Evolutionary conservation across 1,284 basidiomycete genomes (phyloP).

Genomic region (Trametes pubescens): DNA sequence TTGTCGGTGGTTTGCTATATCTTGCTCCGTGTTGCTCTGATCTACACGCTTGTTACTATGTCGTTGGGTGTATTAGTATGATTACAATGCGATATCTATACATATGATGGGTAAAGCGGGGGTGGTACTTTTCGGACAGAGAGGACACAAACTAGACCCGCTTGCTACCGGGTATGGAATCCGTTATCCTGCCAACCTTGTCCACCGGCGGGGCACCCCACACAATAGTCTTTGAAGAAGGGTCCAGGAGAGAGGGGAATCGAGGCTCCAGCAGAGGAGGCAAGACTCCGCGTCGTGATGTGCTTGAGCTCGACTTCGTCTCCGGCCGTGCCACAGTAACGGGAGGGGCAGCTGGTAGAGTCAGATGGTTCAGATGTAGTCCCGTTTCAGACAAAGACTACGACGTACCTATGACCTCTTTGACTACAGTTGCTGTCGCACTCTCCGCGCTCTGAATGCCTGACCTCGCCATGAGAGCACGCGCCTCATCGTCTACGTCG

Average conservation of each 20-base stretch:
- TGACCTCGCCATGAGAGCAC: conserved; percentile 54
- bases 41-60: conserved; percentile 4
- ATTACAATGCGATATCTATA: conserved; percentile 29
- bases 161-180: conserved; percentile 24
- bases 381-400: conserved; percentile 7
- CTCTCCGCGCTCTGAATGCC: conserved; percentile 43
- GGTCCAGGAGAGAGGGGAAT: conserved; percentile 64
- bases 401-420: conserved; percentile 22
- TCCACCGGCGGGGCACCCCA: conserved; percentile 78
- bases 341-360: conserved; percentile 15
- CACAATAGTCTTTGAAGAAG: conserved; percentile 63
- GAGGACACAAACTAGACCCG: conserved; percentile 9
- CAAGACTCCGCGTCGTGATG: conserved; percentile 51
- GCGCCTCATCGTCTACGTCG: conserved; percentile 81
- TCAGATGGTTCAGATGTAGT: conserved; percentile 3
- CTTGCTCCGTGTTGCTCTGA: conserved; percentile 5
- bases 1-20: conserved; percentile 13
- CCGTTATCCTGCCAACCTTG: conserved; percentile 53
- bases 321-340: conserved; percentile 18
- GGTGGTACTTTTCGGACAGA: conserved; percentile 24
- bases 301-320: conserved; percentile 17
- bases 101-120: conserved; percentile 13
- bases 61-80: conserved; percentile 22
- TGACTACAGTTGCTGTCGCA: conserved; percentile 32
- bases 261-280: conserved; percentile 51